These are phyloP conservation scores for Lactarius vividus DNA, from an alignment of 768 basidiomycete species.

Conservation along the genomic window DNA sequence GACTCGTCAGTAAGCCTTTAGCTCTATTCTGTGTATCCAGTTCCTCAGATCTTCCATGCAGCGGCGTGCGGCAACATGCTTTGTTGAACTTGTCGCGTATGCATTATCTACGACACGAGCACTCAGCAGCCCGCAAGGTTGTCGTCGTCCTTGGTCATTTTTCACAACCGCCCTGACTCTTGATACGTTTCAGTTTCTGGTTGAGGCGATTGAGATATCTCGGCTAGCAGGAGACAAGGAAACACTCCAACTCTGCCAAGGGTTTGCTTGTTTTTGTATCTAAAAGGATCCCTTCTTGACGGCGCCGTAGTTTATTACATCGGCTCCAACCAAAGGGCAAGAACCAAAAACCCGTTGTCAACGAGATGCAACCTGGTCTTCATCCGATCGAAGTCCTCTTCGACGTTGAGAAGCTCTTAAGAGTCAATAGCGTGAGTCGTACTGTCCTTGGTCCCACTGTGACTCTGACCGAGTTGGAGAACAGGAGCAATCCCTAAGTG, in stretches of 20 bases:
- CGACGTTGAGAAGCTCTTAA: conserved; percentile 74
- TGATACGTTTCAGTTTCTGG: conserved; percentile 49
- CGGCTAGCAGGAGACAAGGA: conserved; percentile 68
- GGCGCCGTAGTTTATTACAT: conserved; percentile 56
- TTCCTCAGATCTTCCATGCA: conserved; percentile 33
- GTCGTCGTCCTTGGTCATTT: background rate
- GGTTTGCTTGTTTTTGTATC: conserved; percentile 40
- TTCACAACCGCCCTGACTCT: conserved; percentile 1
- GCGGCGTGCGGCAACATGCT: conserved; percentile 77
- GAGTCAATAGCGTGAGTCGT: conserved; percentile 54
- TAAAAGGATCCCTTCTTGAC: background rate
- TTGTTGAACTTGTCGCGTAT: conserved; percentile 73
- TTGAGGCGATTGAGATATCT: conserved; percentile 76
- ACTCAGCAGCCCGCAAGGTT: conserved; percentile 66
- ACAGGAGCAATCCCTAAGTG: conserved; percentile 30
- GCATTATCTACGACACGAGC: conserved; percentile 71
- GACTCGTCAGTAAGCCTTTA: conserved; percentile 61
- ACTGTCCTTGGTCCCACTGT: conserved; percentile 3
- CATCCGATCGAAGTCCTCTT: conserved; percentile 75
- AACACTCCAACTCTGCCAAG: conserved; percentile 77
- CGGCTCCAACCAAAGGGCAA: conserved; percentile 57
- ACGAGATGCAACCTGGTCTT: conserved; percentile 72
- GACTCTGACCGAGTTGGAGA: background rate
- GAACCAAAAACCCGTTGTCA: conserved; percentile 51
- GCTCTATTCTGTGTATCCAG: background rate